Base-by-base conservation (phyloP, 2,329 filamentous ascomycete genomes). In the Colletotrichum gigasporum region DNA sequence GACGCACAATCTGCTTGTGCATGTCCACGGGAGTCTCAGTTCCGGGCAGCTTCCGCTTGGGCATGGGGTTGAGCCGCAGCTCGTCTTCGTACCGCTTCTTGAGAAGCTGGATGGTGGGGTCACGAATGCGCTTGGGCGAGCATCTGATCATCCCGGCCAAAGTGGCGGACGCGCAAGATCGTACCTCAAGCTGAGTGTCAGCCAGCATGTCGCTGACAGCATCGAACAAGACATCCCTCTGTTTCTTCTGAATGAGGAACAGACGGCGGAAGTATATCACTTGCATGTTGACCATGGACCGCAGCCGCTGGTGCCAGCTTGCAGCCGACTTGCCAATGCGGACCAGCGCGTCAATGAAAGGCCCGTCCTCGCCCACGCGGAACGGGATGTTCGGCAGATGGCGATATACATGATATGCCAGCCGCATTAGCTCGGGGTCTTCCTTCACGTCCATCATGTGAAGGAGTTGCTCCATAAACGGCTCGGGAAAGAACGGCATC, bases 361-460 rank as follows among this genome's bases (percentile, higher is more conserved):
- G 87, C 3, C 88, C 87, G 70, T 97, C 93, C 75, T 97, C 92
- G 62, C 94, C 94, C 30, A 90, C 87, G 2, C 92, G 90, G 79
- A 97, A 95, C 0, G 96, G 94, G 60, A 99, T 93, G 75, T 99
- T 99, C 12, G 96, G 94, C 14, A 99, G 82, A 73, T 99, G 95
- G 6, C 95, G 91, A 82, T 98, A 99, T 41, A 99, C 96, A 73
- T 97, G 94, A 74, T 98, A 99, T 0, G 96, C 95, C 8, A 97
- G 85, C 9, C 92, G 91, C 83, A 97, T 96, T 2, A 99, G 85
- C 77, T 99, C 96, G 0, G 93, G 94, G 72, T 99, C 96, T 77
- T 99, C 96, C 77, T 98, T 98, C 75, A 99, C 93, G 73, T 99
- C 96, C 95, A 99, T 99, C 96, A 99, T 99, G 82, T 99, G 94